Evolutionary conservation across 2,329 filamentous ascomycete species (phyloP).

Genomic region (Diaporthe ilicicola): DNA sequence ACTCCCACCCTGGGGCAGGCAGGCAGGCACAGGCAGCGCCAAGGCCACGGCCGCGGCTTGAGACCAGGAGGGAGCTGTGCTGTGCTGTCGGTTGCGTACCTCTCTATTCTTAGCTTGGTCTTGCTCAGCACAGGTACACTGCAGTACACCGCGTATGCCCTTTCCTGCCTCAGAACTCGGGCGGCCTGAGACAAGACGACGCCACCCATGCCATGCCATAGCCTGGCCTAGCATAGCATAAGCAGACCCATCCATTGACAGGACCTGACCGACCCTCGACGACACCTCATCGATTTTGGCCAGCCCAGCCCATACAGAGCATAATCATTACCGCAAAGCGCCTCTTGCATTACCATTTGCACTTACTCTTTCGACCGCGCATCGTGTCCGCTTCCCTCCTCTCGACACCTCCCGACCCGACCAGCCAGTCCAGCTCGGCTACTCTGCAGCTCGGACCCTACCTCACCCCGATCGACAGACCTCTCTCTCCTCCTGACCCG

Average conservation of each 20-base stretch:
- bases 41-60: neutral
- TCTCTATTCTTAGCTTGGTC: constrained; percentile 26
- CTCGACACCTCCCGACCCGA: neutral
- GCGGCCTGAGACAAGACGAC: constrained; percentile 21
- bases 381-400: neutral
- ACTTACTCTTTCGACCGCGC: neutral
- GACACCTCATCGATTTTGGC: constrained; percentile 14
- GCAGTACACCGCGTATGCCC: neutral
- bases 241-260: constrained; percentile 20
- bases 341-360: neutral
- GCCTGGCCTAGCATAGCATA: constrained; percentile 19
- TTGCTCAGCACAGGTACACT: neutral
- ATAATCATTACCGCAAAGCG: neutral
- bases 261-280: neutral
- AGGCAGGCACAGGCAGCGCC: constrained; percentile 1
- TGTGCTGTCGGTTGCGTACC: neutral
- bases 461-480: neutral
- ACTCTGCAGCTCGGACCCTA: neutral
- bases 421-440: no score
- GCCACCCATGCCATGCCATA: constrained; percentile 1
- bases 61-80: neutral
- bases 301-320: neutral
- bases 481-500: neutral
- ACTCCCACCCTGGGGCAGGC: neutral
- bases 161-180: constrained; percentile 18